These are phyloP conservation scores for Sonneratia caseolaris DNA, from an alignment of 345 rosid genomes.

Conservation along the genomic window DNA sequence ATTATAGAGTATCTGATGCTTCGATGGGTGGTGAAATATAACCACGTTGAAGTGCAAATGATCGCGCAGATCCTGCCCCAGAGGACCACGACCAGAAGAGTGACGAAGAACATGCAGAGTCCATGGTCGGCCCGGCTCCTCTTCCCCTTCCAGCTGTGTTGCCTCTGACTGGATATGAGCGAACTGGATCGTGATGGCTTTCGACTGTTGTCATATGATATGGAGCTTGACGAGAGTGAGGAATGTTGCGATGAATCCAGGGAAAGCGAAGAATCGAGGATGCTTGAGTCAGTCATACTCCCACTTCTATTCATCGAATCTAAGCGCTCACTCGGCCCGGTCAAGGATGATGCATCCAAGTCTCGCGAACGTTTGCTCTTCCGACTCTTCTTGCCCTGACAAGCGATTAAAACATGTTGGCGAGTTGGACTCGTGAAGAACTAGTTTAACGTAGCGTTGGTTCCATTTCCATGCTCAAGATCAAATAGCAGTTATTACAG, in stretches of 20 bases:
- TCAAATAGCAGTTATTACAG: no score
- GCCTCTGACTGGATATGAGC: not conserved
- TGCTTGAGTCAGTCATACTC: not conserved
- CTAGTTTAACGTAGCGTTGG: not conserved
- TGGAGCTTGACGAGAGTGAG: not conserved
- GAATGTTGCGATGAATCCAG: not conserved
- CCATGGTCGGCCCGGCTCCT: constrained; percentile 6
- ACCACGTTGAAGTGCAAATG: constrained; percentile 37
- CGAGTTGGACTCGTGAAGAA: not conserved
- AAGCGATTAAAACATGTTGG: no score
- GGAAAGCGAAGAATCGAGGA: not conserved
- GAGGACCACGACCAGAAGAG: constrained; percentile 26
- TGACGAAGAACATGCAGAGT: constrained; percentile 21
- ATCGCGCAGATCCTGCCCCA: constrained; percentile 53
- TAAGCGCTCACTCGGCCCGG: not conserved
- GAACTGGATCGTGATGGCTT: not conserved
- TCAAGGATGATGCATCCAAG: not conserved
- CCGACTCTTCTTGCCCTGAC: constrained; percentile 27
- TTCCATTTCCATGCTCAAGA: no score
- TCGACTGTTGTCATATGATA: not conserved
- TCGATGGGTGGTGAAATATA: constrained; percentile 20
- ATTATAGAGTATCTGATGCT: not conserved
- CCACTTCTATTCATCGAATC: not conserved
- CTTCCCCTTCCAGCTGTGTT: not conserved
- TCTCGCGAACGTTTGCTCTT: constrained; percentile 11